Base-by-base conservation (phyloP, 495 filamentous ascomycete species). In the Penicillium longicatenatum region DNA sequence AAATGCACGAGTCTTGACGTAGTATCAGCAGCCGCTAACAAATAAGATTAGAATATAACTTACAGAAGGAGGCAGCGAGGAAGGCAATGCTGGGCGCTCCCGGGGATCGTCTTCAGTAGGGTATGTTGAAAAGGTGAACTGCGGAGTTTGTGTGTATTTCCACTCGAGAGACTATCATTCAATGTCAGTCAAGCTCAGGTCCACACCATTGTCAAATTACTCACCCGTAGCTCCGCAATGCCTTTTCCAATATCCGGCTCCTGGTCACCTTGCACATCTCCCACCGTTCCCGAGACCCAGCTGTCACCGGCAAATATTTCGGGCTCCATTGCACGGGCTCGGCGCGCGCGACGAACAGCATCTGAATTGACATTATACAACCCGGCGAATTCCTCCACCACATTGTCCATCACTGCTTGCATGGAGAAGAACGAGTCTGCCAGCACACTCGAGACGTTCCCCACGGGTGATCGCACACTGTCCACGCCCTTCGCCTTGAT, bases 401-500 rank as follows among this genome's bases (percentile, higher is more conserved):
- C 63, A 35, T 68, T 70, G 7, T 61, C 54, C 19, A 76, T 72
- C 3, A 75, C 72, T 3, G 56, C 47, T 46, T 76, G 71, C 55
- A 68, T 73, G 6, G 71, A 76, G 60, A 76, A 77, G 21, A 66
- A 68, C 10, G 71, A 70, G 57, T 76, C 67, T 21, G 55, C 60
- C 54, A 81, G 67, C 7, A 64, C 67, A 50, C 76, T 86, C 24
- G 71, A 80, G 8, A 96, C 85, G 79, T 98, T 98, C 20, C 83
- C 79, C 16, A 98, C 84, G 0, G 88, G 84, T 17, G 91, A 94
- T 55, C 89, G 86, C 14, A 97, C 92, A 68, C 94, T 98, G 66
- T 93, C 91, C n/a, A 97, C 92, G 1, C 95, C 94, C 52, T 87
- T 83, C 1, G 92, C 91, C 54, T 82, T 83, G 56, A 98, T 85